These are phyloP conservation scores for Scedosporium apiospermum DNA, from an alignment of 2,329 filamentous ascomycete genomes.

Conservation along the genomic window DNA sequence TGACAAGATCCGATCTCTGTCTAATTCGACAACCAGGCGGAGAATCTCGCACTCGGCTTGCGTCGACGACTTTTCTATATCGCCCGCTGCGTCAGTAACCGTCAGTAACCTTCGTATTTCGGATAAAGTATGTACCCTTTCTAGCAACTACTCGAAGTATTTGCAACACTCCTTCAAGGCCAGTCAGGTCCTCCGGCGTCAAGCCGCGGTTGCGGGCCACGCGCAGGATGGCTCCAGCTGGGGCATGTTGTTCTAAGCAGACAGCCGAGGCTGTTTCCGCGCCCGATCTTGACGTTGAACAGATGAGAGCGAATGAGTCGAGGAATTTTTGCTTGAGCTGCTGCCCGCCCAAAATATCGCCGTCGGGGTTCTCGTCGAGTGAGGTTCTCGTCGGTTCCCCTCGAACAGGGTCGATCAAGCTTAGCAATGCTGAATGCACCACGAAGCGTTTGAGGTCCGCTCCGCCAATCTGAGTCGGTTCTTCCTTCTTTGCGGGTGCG, in stretches of 20 bases:
- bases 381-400: constrained; percentile 15
- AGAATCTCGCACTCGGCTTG: constrained; percentile 11
- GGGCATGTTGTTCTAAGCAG: constrained; percentile 17
- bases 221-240: constrained; percentile 15
- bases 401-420: constrained; percentile 17
- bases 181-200: constrained; percentile 9
- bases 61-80: constrained; percentile 3
- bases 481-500: background rate
- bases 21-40: constrained; percentile 11
- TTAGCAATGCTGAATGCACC: background rate
- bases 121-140: background rate
- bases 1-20: constrained; percentile 11
- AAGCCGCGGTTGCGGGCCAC: constrained; percentile 20
- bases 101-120: background rate
- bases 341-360: constrained; percentile 8
- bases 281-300: constrained; percentile 14
- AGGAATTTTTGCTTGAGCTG: constrained; percentile 19
- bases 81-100: background rate
- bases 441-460: background rate
- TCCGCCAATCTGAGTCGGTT: background rate
- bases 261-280: constrained; percentile 20
- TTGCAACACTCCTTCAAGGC: constrained; percentile 13
- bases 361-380: constrained; percentile 14
- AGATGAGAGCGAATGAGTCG: constrained; percentile 23
- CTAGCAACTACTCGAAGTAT: constrained; percentile 12